Percentiles rank a stretch among this genome's conserved stretches.
Conservation (phyloP, 148 eudicot species). For the Amaranthus cruentus region DNA sequence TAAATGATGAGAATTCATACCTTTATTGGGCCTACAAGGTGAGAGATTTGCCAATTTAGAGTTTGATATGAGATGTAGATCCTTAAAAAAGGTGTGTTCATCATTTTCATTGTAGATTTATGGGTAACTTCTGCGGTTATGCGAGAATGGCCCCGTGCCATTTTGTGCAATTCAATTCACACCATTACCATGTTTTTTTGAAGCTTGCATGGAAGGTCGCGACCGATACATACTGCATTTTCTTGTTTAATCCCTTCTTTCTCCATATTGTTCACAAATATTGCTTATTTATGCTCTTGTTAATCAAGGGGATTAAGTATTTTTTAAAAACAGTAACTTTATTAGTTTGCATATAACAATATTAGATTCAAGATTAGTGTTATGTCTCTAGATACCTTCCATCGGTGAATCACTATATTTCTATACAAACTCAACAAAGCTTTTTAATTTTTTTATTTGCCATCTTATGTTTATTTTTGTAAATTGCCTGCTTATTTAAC, state of each 20-base stretch:
- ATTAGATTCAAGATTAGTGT: no score
- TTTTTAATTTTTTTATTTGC: no score
- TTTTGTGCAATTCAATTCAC: neutral
- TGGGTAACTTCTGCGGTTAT: neutral
- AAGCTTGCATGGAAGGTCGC: neutral
- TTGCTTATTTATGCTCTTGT: no score
- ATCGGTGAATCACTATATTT: no score
- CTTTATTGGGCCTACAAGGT: slow-evolving; percentile 96
- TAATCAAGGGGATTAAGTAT: no score
- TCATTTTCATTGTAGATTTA: neutral
- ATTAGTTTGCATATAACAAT: no score
- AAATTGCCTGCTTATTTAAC: no score
- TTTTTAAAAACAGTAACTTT: no score
- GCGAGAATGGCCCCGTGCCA: neutral
- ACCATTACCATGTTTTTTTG: neutral
- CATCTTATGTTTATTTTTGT: no score
- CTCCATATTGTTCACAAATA: neutral
- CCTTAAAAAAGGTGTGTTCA: neutral
- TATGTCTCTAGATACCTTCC: no score
- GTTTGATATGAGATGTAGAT: neutral
- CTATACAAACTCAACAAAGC: no score
- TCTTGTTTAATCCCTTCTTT: neutral
- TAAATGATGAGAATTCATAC: slow-evolving; percentile 81
- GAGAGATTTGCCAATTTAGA: slow-evolving; percentile 3
- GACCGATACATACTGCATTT: neutral